Percentiles rank a stretch among this genome's conserved stretches.
Evolutionary conservation across 139 green algal genomes (phyloP).

Genomic region (Haematococcus sp.): DNA sequence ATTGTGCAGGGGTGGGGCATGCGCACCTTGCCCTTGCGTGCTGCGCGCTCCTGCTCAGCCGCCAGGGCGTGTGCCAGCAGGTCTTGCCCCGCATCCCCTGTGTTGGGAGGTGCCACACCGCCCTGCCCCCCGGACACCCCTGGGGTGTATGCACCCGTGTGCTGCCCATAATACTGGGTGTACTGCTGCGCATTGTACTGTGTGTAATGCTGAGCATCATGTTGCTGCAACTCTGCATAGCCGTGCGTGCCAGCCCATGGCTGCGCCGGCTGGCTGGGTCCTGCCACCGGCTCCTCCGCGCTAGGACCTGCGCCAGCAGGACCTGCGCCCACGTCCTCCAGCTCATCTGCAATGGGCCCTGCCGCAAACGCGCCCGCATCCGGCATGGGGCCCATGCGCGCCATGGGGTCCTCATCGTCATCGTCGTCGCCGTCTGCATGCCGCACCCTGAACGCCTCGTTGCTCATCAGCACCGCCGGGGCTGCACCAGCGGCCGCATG

Average conservation of each 20-base stretch:
- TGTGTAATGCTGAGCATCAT: neutral
- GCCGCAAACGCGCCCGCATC: slow-evolving; percentile 1
- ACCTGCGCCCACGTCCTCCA: neutral
- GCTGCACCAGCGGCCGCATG: neutral
- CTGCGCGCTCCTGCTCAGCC: slow-evolving; percentile 42
- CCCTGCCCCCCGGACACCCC: neutral
- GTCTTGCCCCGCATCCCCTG: slow-evolving; percentile 14
- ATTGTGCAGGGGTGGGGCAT: neutral
- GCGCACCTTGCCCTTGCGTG: slow-evolving; percentile 17
- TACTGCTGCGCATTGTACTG: neutral
- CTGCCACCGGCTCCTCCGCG: neutral
- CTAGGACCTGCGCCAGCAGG: neutral
- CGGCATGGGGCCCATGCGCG: slow-evolving; percentile 6
- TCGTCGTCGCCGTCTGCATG: neutral
- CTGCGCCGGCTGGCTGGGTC: neutral
- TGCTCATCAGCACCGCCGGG: neutral
- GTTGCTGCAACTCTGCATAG: neutral
- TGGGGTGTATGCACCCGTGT: neutral
- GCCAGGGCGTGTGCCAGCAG: slow-evolving; percentile 48
- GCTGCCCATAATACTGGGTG: neutral
- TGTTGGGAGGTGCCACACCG: neutral
- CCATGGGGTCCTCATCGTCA: slow-evolving; percentile 18
- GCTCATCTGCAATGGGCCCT: slow-evolving; percentile 1
- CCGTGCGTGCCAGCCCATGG: neutral
- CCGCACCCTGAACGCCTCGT: slow-evolving; percentile 30